Conservation (phyloP, 257 asterid species). For the Solanum microdontum region DNA sequence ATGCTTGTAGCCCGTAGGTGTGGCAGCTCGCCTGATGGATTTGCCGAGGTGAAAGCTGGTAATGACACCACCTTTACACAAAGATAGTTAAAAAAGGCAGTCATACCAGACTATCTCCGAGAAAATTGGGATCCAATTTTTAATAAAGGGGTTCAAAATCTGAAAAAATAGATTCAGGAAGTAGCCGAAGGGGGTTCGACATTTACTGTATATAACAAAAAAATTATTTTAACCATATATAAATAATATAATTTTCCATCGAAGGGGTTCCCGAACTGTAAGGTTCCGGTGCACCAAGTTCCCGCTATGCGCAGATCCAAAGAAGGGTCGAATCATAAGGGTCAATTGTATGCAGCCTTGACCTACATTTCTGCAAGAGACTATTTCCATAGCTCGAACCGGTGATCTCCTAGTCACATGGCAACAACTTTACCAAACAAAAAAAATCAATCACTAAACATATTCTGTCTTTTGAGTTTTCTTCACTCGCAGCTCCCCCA, state of each 20-base stretch:
- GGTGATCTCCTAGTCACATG: accelerated
- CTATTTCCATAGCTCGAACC: neutral
- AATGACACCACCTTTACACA: neutral
- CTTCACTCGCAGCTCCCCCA: neutral
- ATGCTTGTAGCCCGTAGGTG: neutral
- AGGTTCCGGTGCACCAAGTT: neutral
- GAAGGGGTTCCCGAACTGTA: too few relatives aligned
- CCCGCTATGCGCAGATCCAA: neutral
- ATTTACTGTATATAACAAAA: too few relatives aligned
- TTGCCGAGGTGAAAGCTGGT: neutral
- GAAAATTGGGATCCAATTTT: neutral
- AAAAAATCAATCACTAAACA: neutral
- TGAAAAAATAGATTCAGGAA: too few relatives aligned
- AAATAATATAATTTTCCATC: too few relatives aligned
- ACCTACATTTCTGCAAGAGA: neutral
- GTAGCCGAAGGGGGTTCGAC: too few relatives aligned
- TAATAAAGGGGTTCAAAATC: too few relatives aligned
- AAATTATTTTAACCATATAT: too few relatives aligned
- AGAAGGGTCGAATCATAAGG: neutral
- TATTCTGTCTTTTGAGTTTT: neutral
- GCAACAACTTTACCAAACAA: neutral
- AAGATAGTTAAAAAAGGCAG: neutral
- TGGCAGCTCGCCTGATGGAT: neutral
- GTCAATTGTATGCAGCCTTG: neutral
- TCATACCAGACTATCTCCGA: neutral